Conservation (phyloP, 2,329 filamentous ascomycete genomes). For the Phialophora tarda region DNA sequence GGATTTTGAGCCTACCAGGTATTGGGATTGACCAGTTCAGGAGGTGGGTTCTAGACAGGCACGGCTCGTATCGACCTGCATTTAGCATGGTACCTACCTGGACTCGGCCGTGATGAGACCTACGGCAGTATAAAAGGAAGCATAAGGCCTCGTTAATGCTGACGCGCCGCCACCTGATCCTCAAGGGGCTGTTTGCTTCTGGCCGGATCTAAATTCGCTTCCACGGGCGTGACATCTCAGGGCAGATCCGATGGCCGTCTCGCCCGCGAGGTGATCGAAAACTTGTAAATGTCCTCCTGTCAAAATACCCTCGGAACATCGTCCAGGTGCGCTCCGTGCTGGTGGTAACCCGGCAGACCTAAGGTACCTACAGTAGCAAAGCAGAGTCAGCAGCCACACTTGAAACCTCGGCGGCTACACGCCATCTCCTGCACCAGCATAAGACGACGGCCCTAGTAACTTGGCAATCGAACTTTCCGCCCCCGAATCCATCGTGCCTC, state of each 20-base stretch:
- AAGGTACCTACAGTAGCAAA: not conserved
- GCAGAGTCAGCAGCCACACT: slow-evolving; percentile 6
- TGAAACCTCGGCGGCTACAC: not conserved
- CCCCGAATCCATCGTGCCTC: not conserved
- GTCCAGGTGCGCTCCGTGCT: not conserved
- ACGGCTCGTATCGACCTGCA: slow-evolving; percentile 5
- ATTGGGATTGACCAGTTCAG: not conserved
- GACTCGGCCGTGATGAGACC: not conserved
- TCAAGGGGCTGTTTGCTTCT: not conserved
- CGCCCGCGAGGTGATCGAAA: not conserved
- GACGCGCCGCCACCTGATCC: not conserved
- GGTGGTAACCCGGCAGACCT: not conserved
- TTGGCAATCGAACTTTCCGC: not conserved
- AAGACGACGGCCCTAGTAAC: not conserved
- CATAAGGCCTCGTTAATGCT: not conserved
- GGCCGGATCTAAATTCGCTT: not conserved
- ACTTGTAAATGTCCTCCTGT: not conserved
- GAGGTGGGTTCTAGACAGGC: not conserved
- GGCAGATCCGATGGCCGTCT: not conserved
- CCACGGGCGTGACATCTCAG: not conserved
- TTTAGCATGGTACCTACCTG: not conserved
- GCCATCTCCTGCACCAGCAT: not conserved
- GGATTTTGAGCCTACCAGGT: not conserved
- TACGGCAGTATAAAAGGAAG: not conserved
- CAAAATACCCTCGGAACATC: not conserved